These are phyloP conservation scores for Ophiocordyceps camponoti-leonardi DNA, from an alignment of 2,329 filamentous ascomycete species.

Conservation along the genomic window DNA sequence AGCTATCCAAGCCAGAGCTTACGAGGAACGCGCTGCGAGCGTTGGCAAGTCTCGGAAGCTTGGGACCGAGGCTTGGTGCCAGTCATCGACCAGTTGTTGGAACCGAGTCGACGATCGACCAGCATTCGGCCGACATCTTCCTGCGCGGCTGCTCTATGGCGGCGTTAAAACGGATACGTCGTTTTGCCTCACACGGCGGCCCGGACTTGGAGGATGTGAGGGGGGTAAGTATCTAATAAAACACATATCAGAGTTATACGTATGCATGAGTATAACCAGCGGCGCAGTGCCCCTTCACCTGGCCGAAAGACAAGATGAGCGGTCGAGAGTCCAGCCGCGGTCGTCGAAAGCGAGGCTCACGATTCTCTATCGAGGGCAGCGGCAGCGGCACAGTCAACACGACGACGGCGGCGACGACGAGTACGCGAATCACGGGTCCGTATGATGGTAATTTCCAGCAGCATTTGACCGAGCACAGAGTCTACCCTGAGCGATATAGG, in stretches of 20 bases:
- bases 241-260: too few species aligned
- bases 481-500: slow-evolving; percentile 3
- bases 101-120: neutral
- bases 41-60: neutral
- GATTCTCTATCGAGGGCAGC: slow-evolving; percentile 1
- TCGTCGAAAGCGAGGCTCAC: slow-evolving; percentile 1
- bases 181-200: slow-evolving; percentile 1
- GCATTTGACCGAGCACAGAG: slow-evolving; percentile 3
- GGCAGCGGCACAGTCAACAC: slow-evolving; percentile 1
- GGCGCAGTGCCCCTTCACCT: neutral
- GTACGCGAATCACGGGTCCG: slow-evolving; percentile 6
- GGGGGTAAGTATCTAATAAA: too few species aligned
- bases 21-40: neutral
- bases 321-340: neutral
- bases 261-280: neutral
- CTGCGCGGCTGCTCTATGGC: neutral
- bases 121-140: neutral
- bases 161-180: neutral
- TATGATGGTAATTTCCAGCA: slow-evolving; percentile 6
- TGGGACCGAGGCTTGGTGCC: neutral
- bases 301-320: slow-evolving; percentile 1
- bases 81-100: too few species aligned
- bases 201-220: slow-evolving; percentile 1
- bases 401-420: slow-evolving; percentile 2
- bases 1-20: neutral